Evolutionary conservation across 2,329 filamentous ascomycete genomes (phyloP).

Genomic region (Microdochium trichocladiopsis): DNA sequence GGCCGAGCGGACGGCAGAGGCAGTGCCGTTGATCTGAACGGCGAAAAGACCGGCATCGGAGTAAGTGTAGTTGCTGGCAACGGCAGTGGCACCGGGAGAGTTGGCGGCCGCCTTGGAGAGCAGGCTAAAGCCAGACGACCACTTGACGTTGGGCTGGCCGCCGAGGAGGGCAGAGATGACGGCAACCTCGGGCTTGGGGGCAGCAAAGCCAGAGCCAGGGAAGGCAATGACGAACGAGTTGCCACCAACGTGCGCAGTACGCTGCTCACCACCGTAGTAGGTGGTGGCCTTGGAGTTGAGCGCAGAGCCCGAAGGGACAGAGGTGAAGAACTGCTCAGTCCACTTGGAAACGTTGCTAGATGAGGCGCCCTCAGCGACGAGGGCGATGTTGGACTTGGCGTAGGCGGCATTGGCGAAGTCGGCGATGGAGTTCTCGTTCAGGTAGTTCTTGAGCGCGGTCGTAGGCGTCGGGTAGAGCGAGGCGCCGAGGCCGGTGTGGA

Average conservation of each 20-base stretch:
- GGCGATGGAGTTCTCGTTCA: constrained; percentile 68
- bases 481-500: constrained; percentile 75
- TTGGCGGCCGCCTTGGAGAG: constrained; percentile 71
- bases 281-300: constrained; percentile 62
- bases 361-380: constrained; percentile 83
- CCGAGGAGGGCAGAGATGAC: constrained; percentile 87
- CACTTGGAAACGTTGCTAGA: constrained; percentile 75
- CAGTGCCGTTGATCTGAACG: constrained; percentile 72
- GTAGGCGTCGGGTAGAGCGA: constrained; percentile 67
- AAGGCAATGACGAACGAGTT: constrained; percentile 89
- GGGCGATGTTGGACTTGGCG: constrained; percentile 81
- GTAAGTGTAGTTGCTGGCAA: constrained; percentile 76
- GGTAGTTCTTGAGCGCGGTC: constrained; percentile 70
- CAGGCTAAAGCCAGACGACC: constrained; percentile 87
- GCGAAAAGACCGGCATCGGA: constrained; percentile 89
- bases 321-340: constrained; percentile 87
- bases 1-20: constrained; percentile 64
- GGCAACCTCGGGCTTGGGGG: constrained; percentile 82
- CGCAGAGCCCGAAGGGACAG: constrained; percentile 47
- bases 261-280: constrained; percentile 94
- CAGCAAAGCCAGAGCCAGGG: constrained; percentile 75
- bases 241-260: constrained; percentile 66
- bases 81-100: constrained; percentile 58
- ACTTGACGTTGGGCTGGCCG: constrained; percentile 88
- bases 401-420: constrained; percentile 75